These are phyloP conservation scores for Hypoxylon subgilvum DNA, from an alignment of 495 filamentous ascomycete genomes.

Conservation along the genomic window DNA sequence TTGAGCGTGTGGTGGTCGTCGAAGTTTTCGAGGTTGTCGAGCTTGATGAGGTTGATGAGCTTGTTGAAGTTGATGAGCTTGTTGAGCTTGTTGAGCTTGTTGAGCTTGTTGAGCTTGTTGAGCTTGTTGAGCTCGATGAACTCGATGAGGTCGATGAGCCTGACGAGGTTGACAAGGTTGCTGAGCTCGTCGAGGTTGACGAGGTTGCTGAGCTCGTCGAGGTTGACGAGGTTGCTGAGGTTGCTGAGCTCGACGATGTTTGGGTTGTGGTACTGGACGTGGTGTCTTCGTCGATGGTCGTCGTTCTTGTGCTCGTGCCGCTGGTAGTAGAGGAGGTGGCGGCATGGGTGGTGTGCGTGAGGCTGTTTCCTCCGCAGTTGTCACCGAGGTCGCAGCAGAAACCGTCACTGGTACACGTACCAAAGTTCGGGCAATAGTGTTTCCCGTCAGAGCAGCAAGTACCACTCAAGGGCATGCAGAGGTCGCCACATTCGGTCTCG, in stretches of 20 bases:
- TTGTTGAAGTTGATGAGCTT: no score
- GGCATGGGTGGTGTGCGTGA: constrained; percentile 5
- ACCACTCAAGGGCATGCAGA: constrained; percentile 33
- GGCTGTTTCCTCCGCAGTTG: constrained; percentile 20
- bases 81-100: constrained; percentile 14
- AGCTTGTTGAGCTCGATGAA: neutral
- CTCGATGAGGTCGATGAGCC: no score
- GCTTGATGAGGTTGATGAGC: neutral
- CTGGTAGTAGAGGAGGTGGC: constrained; percentile 25
- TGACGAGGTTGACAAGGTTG: neutral
- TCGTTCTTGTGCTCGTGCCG: constrained; percentile 22
- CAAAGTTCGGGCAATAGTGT: constrained; percentile 33
- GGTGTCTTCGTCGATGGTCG: constrained; percentile 4
- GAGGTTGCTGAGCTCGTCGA: constrained; percentile 7
- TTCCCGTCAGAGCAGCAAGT: constrained; percentile 29
- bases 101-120: no score
- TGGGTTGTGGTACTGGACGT: constrained; percentile 14
- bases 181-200: neutral
- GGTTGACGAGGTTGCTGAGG: no score
- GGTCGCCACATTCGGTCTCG: constrained; percentile 23
- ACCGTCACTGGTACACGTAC: constrained; percentile 32
- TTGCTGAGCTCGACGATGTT: neutral
- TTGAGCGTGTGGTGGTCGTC: constrained; percentile 1
- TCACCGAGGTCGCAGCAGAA: constrained; percentile 32
- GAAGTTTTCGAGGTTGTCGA: constrained; percentile 8